Evolutionary conservation across 345 rosid genomes (phyloP).

Genomic region (Passiflora organensis): DNA sequence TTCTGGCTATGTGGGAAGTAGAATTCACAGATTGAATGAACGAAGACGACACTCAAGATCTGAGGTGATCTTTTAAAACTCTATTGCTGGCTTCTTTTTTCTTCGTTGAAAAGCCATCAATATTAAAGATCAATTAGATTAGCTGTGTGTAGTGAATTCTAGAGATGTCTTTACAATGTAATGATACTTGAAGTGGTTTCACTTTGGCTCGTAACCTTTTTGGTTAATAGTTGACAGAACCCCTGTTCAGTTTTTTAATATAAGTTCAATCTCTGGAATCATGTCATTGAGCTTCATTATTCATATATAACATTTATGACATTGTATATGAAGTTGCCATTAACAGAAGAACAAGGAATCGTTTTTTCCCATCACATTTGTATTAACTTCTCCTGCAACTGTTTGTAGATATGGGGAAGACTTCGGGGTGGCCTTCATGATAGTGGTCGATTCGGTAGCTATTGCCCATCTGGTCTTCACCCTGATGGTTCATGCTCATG

Average conservation of each 20-base stretch:
- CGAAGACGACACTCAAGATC: slow-evolving; percentile 51
- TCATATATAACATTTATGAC: neutral
- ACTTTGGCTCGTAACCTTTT: neutral
- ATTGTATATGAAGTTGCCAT: neutral
- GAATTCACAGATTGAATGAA: slow-evolving; percentile 43
- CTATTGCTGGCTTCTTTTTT: neutral
- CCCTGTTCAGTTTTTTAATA: too few species aligned
- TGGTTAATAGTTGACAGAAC: too few species aligned
- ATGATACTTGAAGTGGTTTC: neutral
- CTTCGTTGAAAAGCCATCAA: neutral
- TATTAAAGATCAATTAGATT: neutral
- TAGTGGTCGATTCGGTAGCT: slow-evolving; percentile 27
- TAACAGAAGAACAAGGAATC: neutral
- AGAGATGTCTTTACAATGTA: neutral
- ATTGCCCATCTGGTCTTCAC: slow-evolving; percentile 64
- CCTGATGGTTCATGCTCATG: slow-evolving; percentile 60
- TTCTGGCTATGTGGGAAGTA: slow-evolving; percentile 42
- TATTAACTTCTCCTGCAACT: slow-evolving; percentile 8
- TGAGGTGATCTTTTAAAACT: slow-evolving; percentile 38
- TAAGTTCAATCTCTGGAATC: too few species aligned
- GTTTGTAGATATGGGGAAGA: slow-evolving; percentile 58
- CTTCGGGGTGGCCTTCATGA: slow-evolving; percentile 44
- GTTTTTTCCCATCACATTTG: neutral
- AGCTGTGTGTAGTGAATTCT: neutral
- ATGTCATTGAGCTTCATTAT: neutral